A percentile compares a stretch with the other conserved stretches of the same genome.
Evolutionary conservation across 352 stramenopile species (phyloP).

Genomic region (Phytophthora crassamura): DNA sequence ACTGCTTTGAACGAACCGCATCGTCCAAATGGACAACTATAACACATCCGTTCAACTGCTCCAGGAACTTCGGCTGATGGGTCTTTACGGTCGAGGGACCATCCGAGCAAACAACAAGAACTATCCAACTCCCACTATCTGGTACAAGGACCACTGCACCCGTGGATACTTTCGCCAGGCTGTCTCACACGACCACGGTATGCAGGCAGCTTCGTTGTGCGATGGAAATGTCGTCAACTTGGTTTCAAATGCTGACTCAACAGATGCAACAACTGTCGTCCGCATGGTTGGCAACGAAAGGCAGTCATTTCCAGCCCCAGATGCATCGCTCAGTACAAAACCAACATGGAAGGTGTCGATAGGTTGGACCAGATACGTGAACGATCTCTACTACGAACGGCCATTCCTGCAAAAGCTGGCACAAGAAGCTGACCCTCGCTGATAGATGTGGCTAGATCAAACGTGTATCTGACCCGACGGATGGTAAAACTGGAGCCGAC

Average conservation of each 20-base stretch:
- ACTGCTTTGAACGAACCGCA: no score
- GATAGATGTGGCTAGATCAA: no score
- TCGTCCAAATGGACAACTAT: neutral
- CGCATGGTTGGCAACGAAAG: neutral
- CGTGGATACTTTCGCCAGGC: neutral
- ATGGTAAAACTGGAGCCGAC: no score
- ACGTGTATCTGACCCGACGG: no score
- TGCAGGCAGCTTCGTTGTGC: neutral
- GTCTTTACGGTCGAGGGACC: neutral
- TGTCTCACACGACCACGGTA: neutral
- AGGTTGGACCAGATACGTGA: neutral
- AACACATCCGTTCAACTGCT: neutral
- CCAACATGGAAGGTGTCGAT: neutral
- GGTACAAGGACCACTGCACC: neutral
- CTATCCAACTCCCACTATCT: neutral
- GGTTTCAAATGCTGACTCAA: neutral
- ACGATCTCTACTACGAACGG: neutral
- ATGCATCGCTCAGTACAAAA: no score
- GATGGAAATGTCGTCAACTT: neutral
- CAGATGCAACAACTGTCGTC: neutral
- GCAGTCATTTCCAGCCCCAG: no score
- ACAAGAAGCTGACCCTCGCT: no score
- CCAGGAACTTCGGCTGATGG: neutral
- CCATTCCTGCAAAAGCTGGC: neutral
- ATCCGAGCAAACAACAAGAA: conserved; percentile 1